These are phyloP conservation scores for Nicotiana attenuata DNA, from an alignment of 257 asterid species.

Conservation along the genomic window DNA sequence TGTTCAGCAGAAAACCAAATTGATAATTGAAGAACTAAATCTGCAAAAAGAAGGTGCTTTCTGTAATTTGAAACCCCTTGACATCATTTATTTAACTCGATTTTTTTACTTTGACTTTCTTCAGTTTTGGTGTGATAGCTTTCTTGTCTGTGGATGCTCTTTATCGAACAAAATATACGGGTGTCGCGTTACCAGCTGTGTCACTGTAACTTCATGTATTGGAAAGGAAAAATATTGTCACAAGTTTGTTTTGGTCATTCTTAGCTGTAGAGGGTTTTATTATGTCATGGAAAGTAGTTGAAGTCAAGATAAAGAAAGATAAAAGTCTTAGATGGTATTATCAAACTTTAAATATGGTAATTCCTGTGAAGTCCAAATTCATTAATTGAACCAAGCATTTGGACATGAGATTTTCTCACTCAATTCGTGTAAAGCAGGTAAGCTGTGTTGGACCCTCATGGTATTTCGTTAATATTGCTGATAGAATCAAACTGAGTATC, in stretches of 20 bases:
- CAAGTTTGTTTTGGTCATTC: not conserved
- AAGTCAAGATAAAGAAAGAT: not conserved
- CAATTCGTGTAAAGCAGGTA: not conserved
- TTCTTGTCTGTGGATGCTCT: not conserved
- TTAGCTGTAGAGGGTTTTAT: not conserved
- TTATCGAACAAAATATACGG: not conserved
- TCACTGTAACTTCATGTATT: not conserved
- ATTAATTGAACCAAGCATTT: not conserved
- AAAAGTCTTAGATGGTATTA: not conserved
- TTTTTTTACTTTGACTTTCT: not conserved
- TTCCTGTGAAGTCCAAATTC: not conserved
- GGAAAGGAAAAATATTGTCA: not conserved
- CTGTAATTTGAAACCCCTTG: constrained; percentile 4
- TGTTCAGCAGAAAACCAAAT: constrained; percentile 17
- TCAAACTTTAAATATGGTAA: not conserved
- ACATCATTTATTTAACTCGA: not conserved
- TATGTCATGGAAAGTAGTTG: not conserved
- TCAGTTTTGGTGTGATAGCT: not conserved
- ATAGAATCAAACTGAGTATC: not conserved
- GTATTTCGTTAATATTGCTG: not conserved
- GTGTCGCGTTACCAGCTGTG: not conserved
- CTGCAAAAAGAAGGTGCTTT: constrained; percentile 40
- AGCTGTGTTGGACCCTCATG: not conserved
- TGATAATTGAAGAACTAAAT: constrained; percentile 20
- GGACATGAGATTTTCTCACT: not conserved